These are phyloP conservation scores for Leccinum pachyderme DNA, from an alignment of 1,284 basidiomycete genomes.

Conservation along the genomic window DNA sequence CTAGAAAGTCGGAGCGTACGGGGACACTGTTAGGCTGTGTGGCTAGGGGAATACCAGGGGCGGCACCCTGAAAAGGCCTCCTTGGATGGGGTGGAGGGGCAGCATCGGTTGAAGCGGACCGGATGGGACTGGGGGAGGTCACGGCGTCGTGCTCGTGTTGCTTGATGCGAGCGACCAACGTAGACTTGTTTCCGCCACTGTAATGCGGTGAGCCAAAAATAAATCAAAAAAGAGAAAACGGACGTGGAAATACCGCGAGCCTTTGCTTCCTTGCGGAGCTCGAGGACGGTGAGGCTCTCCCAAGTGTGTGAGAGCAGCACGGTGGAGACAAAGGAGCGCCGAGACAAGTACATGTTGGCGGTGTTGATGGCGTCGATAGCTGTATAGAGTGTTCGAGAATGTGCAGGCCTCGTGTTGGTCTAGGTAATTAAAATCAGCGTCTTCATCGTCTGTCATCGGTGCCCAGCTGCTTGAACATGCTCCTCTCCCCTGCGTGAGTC, in stretches of 20 bases:
- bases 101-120: constrained; percentile 37
- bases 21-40: constrained; percentile 19
- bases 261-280: constrained; percentile 65
- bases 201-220: neutral
- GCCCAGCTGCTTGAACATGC: constrained; percentile 45
- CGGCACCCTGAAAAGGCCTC: constrained; percentile 25
- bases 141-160: constrained; percentile 42
- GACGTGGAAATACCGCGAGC: constrained; percentile 63
- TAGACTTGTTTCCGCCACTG: constrained; percentile 61
- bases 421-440: constrained; percentile 8
- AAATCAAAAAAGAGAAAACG: constrained; percentile 32
- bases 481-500: constrained; percentile 76
- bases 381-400: constrained; percentile 16
- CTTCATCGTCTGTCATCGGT: constrained; percentile 25
- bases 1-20: constrained; percentile 36
- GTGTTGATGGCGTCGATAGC: neutral
- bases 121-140: constrained; percentile 14
- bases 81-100: constrained; percentile 12
- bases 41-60: constrained; percentile 40
- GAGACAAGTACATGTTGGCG: neutral
- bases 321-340: constrained; percentile 57
- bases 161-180: constrained; percentile 53
- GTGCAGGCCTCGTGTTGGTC: constrained; percentile 29
- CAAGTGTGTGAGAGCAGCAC: constrained; percentile 64
- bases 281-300: constrained; percentile 59